A percentile compares a stretch with the other conserved stretches of the same genome.
Conservation (phyloP, 208 protist species). For the Leptomonas seymouri region DNA sequence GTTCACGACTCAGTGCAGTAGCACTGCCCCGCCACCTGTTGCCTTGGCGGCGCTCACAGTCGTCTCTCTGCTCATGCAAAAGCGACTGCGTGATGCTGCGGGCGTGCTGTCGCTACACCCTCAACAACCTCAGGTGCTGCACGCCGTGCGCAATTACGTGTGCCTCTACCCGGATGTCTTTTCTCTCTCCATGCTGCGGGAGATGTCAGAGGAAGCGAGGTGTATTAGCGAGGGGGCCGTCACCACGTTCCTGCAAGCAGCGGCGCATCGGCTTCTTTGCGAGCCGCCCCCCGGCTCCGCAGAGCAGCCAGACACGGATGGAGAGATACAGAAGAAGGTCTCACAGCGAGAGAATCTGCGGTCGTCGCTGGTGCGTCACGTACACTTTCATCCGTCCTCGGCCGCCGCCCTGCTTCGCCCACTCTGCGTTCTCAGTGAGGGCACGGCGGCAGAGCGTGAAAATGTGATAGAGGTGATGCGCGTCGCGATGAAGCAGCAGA, state of each 20-base stretch:
- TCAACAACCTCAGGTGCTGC: conserved; percentile 23
- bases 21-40: conserved; percentile 50
- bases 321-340: neutral
- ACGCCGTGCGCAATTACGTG: conserved; percentile 28
- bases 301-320: neutral
- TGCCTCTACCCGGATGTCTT: conserved; percentile 11
- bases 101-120: conserved; percentile 53
- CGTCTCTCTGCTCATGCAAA: conserved; percentile 28
- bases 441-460: conserved; percentile 24
- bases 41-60: conserved; percentile 49
- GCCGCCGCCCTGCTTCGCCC: conserved; percentile 46
- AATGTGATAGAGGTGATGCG: conserved; percentile 55
- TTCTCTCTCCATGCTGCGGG: conserved; percentile 32
- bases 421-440: conserved; percentile 49
- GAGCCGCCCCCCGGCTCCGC: neutral
- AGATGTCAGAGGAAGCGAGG: conserved; percentile 36
- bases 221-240: conserved; percentile 24
- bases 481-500: conserved; percentile 40
- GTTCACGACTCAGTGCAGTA: conserved; percentile 32
- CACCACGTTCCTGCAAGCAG: conserved; percentile 36
- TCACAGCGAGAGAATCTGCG: conserved; percentile 36
- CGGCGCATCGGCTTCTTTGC: conserved; percentile 19
- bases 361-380: conserved; percentile 40
- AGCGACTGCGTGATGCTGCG: conserved; percentile 39
- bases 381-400: conserved; percentile 45